Percentiles rank a stretch among this genome's conserved stretches.
Conservation (phyloP, 257 asterid genomes). For the Primulina eburnea region DNA sequence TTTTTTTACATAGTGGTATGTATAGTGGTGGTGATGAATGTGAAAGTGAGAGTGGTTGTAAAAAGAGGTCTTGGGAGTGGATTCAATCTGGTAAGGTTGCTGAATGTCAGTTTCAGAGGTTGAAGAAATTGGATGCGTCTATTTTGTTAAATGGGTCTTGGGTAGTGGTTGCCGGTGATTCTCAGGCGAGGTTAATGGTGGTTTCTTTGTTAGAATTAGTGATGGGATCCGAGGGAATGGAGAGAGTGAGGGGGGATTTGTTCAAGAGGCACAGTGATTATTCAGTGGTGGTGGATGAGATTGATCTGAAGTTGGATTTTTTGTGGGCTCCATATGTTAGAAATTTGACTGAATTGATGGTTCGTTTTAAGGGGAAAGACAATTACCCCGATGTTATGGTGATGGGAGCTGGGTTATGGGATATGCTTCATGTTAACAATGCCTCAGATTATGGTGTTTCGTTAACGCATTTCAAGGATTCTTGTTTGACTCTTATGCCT, state of each 20-base stretch:
- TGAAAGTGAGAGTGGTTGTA: conserved; percentile 23
- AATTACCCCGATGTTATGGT: conserved; percentile 69
- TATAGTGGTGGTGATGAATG: conserved; percentile 35
- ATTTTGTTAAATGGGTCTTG: conserved; percentile 89
- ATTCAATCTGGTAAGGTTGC: conserved; percentile 34
- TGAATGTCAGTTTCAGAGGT: conserved; percentile 73
- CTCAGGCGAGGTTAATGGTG: conserved; percentile 78
- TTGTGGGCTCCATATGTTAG: conserved; percentile 81
- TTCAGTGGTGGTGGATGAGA: conserved; percentile 51
- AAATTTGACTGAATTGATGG: conserved; percentile 60
- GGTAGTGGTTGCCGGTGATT: conserved; percentile 93
- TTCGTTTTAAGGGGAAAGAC: conserved; percentile 38
- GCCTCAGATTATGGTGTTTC: conserved; percentile 55
- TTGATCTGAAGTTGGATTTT: conserved; percentile 84
- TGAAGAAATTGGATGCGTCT: conserved; percentile 59
- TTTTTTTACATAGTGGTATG: conserved; percentile 50
- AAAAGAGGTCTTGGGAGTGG: conserved; percentile 73
- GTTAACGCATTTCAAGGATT: conserved; percentile 50
- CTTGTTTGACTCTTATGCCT: conserved; percentile 55
- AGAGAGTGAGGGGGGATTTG: conserved; percentile 58
- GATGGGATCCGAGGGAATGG: conserved; percentile 56
- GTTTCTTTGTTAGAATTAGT: conserved; percentile 74
- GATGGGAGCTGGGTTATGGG: conserved; percentile 97
- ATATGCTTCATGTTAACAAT: conserved; percentile 72
- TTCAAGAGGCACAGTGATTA: conserved; percentile 95